Base-by-base conservation (phyloP, 805 yeast species). In the Jamesozyma spencerorum region DNA sequence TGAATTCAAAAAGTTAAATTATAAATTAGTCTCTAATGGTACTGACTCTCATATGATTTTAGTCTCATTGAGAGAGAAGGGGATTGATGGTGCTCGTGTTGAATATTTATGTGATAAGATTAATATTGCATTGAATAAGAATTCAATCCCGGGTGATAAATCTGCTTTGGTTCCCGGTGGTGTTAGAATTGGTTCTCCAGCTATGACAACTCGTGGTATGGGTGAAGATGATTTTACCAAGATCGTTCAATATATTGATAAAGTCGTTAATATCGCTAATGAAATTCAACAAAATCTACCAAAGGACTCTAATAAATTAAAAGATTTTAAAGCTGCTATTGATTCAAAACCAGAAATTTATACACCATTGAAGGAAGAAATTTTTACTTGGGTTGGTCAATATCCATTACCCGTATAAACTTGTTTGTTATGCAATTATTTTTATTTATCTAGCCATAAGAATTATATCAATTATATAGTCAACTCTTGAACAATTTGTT, bases 131-230 rank as follows among this genome's bases (percentile, higher is more conserved):
- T 77, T 87, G 54, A 92, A 92, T 79, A 92, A 92, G 71, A 92
- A 92, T 77, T 81, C 98, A 36, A 86, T 90, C 50, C 97, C 98
- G 48, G 97, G 97, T 62, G 98, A 90, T 70, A 85, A 83, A 68
- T 83, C 94, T 34, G 97, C 97, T 40, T 74, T 90, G 49, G 90
- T 87, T 49, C 97, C 98, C 62, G 90, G 94, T 55, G 98, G 98
- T 64, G 78, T 90, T 50, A 84, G 98, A 71, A 82, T 90, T 47
- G 98, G 98, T 60, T 84, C 98, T 38, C 98, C 98, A 50, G 97
- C 97, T 43, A 90, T 90, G 97, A 78, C 96, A 49, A 85, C 97
- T 44, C 85, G 98, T 71, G 98, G 98, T 51, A 77, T 87, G 55
- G 84, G 87, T 45, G 87, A 84, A 64, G 80, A 70, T 45, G 97